Base-by-base conservation (phyloP, 2,329 filamentous ascomycete species). In the Xylaria hypoxylon region DNA sequence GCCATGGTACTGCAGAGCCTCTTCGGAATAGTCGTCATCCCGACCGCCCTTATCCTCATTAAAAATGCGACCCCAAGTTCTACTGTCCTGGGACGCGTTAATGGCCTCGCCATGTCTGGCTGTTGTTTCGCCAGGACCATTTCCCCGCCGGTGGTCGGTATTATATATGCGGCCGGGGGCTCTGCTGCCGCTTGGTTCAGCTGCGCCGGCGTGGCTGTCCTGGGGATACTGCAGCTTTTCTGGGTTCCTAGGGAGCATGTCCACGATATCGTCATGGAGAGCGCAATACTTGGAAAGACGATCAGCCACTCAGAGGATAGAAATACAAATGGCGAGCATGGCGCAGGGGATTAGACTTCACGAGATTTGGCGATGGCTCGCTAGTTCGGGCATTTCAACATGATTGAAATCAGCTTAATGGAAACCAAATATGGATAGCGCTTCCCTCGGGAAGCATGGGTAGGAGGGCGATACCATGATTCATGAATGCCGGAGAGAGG, bases 91-190 rank as follows among this genome's bases (percentile, higher is more conserved):
- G 90, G 90, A 1, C 89, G 87, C 71, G 90, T 93, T 76, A 93
- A 93, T 69, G 90, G 90, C 0, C 79, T 92, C 8, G 90, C 90
- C 53, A 91, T 91, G 67, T 90, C 88, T 2, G 90, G 87, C 1
- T 90, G 90, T n/a, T 91, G 90, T 22, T 86, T 88, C 4, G 89
- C 89, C 65, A 84, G 90, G n/a, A 92, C 89, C 0, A 75, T 92
- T 44, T 89, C 90, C 1, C 90, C 90, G 24, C 90, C 90, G 0
- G 78, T 92, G 31, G 88, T 89, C 2, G 90, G 90, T 2, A 83
- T 89, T 35, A 81, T 93, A 4, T 93, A 92, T 72, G 87, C 87
- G 17, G 74, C 87, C 2, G 89, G 89, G 4, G 85, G 80, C 6
- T 81, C 79, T 5, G 79, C 78, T 0, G 76, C 79, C 1, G 81